Conservation (phyloP, 2,329 filamentous ascomycete genomes). For the Neocucurbitaria cava region DNA sequence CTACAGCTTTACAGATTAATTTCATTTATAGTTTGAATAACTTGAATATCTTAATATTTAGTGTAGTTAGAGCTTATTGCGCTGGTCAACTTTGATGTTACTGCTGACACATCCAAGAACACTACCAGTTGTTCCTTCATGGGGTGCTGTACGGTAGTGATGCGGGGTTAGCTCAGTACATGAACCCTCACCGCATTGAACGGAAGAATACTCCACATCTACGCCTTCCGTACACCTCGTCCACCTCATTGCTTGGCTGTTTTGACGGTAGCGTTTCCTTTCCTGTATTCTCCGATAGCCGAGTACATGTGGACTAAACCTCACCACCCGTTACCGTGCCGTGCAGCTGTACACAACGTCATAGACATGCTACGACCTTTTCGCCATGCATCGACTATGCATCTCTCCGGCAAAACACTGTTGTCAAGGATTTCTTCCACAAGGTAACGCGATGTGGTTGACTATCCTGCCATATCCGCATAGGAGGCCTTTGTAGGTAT, state of each 20-base stretch:
- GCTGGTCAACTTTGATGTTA: no score
- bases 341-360: conserved; percentile 12
- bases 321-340: conserved; percentile 5
- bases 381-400: conserved; percentile 4
- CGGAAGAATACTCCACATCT: conserved; percentile 2
- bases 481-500: background rate
- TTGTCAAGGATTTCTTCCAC: background rate
- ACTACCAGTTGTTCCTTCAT: no score
- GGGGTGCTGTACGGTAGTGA: background rate
- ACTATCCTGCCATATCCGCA: background rate
- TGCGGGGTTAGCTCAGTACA: background rate
- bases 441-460: background rate
- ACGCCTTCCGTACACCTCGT: conserved; percentile 9
- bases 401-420: background rate
- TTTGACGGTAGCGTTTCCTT: background rate
- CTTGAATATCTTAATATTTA: no score
- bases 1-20: no score
- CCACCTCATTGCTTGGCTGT: conserved; percentile 11
- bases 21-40: no score
- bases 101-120: no score
- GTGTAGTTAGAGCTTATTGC: no score
- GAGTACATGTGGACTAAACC: conserved; percentile 20
- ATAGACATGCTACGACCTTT: conserved; percentile 12
- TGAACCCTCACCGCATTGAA: background rate
- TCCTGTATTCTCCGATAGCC: conserved; percentile 6